These are phyloP conservation scores for Hypericum perforatum DNA, from an alignment of 345 rosid genomes.

Conservation along the genomic window DNA sequence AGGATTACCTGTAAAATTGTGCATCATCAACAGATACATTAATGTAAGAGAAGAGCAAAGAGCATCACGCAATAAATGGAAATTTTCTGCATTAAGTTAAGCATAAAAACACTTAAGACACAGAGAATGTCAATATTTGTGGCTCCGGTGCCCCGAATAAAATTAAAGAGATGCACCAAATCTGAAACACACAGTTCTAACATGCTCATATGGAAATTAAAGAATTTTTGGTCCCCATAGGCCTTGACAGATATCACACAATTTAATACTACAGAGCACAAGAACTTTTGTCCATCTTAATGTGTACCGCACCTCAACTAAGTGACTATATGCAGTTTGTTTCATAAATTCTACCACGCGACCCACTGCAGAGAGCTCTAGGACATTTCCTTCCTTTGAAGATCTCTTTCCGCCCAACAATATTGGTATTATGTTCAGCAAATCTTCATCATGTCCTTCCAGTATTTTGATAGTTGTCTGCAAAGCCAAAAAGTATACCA, in stretches of 20 bases:
- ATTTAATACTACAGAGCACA: neutral
- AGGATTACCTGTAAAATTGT: constrained; percentile 55
- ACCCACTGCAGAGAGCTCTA: constrained; percentile 27
- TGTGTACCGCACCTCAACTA: constrained; percentile 63
- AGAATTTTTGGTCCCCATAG: no score
- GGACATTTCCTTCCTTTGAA: constrained; percentile 29
- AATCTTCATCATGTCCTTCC: constrained; percentile 48
- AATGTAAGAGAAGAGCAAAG: neutral
- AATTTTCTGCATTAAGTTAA: no score
- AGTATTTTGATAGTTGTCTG: constrained; percentile 75
- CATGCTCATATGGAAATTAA: no score
- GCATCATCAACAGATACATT: constrained; percentile 6
- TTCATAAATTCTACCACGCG: constrained; percentile 43
- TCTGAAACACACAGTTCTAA: no score
- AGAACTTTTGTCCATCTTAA: neutral
- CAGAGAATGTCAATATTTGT: no score
- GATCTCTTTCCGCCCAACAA: constrained; percentile 49
- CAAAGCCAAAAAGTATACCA: constrained; percentile 16
- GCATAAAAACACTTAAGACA: no score
- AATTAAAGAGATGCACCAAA: no score
- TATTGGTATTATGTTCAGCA: constrained; percentile 51
- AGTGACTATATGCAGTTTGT: constrained; percentile 80
- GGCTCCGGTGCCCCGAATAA: no score
- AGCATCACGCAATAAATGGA: neutral
- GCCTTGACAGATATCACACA: neutral